Evolutionary conservation across 441 rosid genomes (phyloP), one percentile per base, ranked within the genome.

Genomic region (Rhodomyrtus psidioides): DNA sequence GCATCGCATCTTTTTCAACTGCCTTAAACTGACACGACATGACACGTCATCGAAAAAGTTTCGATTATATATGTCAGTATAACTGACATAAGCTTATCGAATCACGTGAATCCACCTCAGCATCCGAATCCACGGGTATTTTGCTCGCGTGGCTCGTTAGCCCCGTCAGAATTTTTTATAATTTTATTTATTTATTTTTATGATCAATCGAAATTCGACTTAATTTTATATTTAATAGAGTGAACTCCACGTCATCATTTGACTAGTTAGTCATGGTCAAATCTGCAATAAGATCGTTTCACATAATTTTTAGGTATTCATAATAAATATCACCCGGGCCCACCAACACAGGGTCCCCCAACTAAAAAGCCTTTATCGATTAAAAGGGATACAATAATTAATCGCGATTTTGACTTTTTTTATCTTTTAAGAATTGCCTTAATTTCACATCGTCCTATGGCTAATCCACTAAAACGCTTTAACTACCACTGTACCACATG

Each of bases 111-210:
- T 26, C n/a, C 79, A 39, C 16, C 8, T 70, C n/a, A 0, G 15
- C 15, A 1, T 8, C n/a, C 1, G 49, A 6, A 39, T 70, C 79
- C 79, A 70, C 79, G 12, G 10, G 49, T 1, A 34, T 39, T 39
- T 30, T 21, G 2, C 6, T n/a, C 79, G 39, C n/a, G n/a, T 70
- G 49, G 15, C 39, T 39, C 49, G 4, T 9, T 34, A 21, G 15
- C 49, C 49, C n/a, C 9, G 5, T 21, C 5, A 0, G n/a, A 10
- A 2, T 34, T 1, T 34, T 19, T 19, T 70, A 12, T 21, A 2
- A 9, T 19, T 0, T 9, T 9, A 9, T 21, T 9, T 9, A 9
- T 21, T 0, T 5, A 4, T 57, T 57, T 57, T 57, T 39, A 21
- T 39, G 79, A 39, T 70, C n/a, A 70, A 70, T 70, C 16, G 9